Evolutionary conservation across 495 filamentous ascomycete species (phyloP).

Genomic region (Darksidea phi): DNA sequence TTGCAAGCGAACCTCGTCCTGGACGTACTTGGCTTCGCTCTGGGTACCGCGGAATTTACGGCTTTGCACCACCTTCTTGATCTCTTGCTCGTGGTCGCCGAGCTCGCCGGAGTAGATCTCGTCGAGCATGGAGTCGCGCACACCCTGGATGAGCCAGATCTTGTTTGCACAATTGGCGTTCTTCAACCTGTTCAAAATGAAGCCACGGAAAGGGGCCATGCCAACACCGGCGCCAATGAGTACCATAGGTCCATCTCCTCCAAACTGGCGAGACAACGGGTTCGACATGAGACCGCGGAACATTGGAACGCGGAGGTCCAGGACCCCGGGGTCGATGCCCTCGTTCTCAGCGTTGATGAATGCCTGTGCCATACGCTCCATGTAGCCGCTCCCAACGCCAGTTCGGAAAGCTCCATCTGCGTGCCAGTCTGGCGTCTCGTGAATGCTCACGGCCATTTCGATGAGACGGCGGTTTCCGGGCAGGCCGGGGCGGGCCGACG

Average conservation of each 20-base stretch:
- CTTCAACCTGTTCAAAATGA: slow-evolving; percentile 90
- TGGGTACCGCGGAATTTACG: slow-evolving; percentile 44
- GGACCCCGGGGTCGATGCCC: slow-evolving; percentile 45
- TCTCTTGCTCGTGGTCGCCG: slow-evolving; percentile 87
- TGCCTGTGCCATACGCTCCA: slow-evolving; percentile 73
- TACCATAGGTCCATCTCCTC: slow-evolving; percentile 91
- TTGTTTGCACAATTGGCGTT: slow-evolving; percentile 98
- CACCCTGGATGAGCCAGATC: slow-evolving; percentile 98
- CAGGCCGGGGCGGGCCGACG: slow-evolving; percentile 63
- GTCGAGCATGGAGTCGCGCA: slow-evolving; percentile 86
- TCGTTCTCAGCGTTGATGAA: slow-evolving; percentile 63
- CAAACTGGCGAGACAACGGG: slow-evolving; percentile 84
- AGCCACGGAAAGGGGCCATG: slow-evolving; percentile 94
- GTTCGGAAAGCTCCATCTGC: slow-evolving; percentile 40
- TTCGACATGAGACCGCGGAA: slow-evolving; percentile 99
- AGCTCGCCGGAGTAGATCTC: slow-evolving; percentile 96
- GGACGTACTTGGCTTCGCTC: slow-evolving; percentile 44
- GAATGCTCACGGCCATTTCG: slow-evolving; percentile 92
- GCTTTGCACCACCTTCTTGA: slow-evolving; percentile 90
- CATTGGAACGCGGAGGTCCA: slow-evolving; percentile 80
- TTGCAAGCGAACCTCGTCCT: slow-evolving; percentile 60
- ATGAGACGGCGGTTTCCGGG: slow-evolving; percentile 75
- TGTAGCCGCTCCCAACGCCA: slow-evolving; percentile 63
- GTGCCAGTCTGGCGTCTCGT: slow-evolving; percentile 80
- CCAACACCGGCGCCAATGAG: slow-evolving; percentile 95